phyloP scores from a whole-genome alignment of 495 filamentous ascomycete species.

The Penicillium samsonianum region DNA sequence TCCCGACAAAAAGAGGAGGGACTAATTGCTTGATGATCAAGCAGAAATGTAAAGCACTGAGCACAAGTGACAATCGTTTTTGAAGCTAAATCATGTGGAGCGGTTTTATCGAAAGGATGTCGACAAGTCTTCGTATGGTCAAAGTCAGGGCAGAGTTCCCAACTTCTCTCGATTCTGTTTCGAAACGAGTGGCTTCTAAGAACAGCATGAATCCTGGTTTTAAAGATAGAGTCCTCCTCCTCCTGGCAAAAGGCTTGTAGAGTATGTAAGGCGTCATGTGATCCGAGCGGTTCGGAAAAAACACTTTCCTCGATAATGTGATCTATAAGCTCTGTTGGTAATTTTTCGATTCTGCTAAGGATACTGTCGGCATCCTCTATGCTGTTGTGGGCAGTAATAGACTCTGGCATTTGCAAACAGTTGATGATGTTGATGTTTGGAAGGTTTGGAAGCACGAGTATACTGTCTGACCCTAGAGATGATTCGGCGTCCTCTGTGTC shows the following conservation, averaged over 20 bases:
- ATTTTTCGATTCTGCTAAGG: not conserved
- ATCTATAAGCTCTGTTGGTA: conserved; percentile 3
- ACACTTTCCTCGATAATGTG: not conserved
- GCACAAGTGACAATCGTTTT: not conserved
- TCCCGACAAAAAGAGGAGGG: not conserved
- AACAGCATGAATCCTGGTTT: not conserved
- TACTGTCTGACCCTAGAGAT: not conserved
- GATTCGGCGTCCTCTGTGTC: not conserved
- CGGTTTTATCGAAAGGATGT: not conserved
- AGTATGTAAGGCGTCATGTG: not conserved
- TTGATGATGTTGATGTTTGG: not conserved
- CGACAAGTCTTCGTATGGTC: not conserved
- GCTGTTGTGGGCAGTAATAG: not conserved
- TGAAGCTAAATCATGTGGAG: not conserved
- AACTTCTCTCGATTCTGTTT: not conserved
- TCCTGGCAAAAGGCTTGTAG: not conserved
- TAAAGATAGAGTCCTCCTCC: not conserved
- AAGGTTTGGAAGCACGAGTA: not conserved
- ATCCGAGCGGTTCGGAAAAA: conserved; percentile 1
- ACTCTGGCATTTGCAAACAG: not conserved
- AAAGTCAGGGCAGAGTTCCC: not conserved
- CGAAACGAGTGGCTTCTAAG: not conserved
- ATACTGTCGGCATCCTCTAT: not conserved
- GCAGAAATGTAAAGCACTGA: not conserved
- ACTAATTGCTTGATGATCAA: not conserved